A percentile compares a stretch with the other conserved stretches of the same genome.
Conservation (phyloP, 768 basidiomycete species). For the Trametes coccinea region DNA sequence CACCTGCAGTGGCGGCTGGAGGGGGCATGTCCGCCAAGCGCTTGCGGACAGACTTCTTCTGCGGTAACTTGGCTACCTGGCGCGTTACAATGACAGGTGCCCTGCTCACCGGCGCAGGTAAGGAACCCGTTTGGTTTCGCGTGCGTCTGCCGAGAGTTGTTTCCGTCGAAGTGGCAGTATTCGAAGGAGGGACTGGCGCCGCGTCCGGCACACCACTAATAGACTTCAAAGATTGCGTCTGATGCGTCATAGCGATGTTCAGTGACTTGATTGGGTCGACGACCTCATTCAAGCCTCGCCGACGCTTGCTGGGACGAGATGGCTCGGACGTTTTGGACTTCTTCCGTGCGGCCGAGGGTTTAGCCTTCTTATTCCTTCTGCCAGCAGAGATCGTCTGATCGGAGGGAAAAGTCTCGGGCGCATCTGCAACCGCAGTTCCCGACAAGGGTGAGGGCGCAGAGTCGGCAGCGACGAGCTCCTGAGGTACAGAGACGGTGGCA, state of each 20-base stretch:
- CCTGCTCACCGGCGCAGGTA: not conserved
- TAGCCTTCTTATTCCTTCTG: not conserved
- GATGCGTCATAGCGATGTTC: not conserved
- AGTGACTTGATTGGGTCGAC: not conserved
- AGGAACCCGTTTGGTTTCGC: not conserved
- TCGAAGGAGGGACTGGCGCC: not conserved
- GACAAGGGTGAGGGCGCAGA: no score
- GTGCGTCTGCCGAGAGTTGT: not conserved
- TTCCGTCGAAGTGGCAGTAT: not conserved
- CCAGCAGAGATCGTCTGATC: no score
- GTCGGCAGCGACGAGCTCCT: not conserved
- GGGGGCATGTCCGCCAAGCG: not conserved
- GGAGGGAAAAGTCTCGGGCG: no score
- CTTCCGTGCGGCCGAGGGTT: not conserved
- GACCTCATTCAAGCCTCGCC: not conserved
- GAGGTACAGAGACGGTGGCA: not conserved
- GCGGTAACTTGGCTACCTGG: not conserved
- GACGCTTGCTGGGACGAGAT: conserved; percentile 2
- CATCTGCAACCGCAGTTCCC: no score
- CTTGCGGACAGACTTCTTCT: not conserved
- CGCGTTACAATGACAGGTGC: not conserved
- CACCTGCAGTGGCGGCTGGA: not conserved
- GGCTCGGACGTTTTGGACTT: not conserved
- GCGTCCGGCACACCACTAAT: not conserved
- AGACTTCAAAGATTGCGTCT: not conserved